Evolutionary conservation across 352 stramenopile species (phyloP).

Genomic region (Pythium folliculosum): DNA sequence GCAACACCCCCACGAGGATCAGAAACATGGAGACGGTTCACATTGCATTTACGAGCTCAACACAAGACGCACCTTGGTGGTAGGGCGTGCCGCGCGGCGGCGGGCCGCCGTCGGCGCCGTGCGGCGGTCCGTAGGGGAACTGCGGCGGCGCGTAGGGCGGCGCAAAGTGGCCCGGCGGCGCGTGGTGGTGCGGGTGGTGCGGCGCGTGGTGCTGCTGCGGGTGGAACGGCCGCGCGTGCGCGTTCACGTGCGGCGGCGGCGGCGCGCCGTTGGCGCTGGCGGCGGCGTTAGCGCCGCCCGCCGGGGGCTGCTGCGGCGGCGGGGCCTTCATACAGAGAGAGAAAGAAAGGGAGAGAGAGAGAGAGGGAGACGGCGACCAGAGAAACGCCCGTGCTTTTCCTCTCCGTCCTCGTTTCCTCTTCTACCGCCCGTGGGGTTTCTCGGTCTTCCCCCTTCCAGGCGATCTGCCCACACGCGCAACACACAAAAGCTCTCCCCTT

Average conservation of each 20-base stretch:
- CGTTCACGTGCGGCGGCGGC: slow-evolving; percentile 25
- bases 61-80: slow-evolving; percentile 12
- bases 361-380: background rate
- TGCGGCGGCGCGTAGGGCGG: slow-evolving; percentile 22
- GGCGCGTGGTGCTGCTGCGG: slow-evolving; percentile 12
- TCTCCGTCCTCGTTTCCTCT: slow-evolving; percentile 2
- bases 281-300: slow-evolving; percentile 2
- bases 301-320: slow-evolving; percentile 15
- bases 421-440: slow-evolving; percentile 5
- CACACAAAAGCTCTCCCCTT: slow-evolving; percentile 27
- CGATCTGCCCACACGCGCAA: slow-evolving; percentile 6
- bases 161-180: slow-evolving; percentile 9
- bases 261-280: slow-evolving; percentile 3
- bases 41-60: background rate
- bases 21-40: background rate
- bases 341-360: background rate
- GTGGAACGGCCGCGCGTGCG: slow-evolving; percentile 27
- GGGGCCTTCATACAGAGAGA: slow-evolving; percentile 26
- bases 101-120: slow-evolving; percentile 12
- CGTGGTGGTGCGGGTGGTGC: slow-evolving; percentile 1
- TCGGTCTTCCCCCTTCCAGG: slow-evolving; percentile 8
- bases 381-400: slow-evolving; percentile 9
- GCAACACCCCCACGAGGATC: background rate
- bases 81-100: slow-evolving; percentile 21
- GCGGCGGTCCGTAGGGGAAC: slow-evolving; percentile 20